These are phyloP conservation scores for Lactifluus hygrophoroides DNA, from an alignment of 768 basidiomycete species.

Conservation along the genomic window DNA sequence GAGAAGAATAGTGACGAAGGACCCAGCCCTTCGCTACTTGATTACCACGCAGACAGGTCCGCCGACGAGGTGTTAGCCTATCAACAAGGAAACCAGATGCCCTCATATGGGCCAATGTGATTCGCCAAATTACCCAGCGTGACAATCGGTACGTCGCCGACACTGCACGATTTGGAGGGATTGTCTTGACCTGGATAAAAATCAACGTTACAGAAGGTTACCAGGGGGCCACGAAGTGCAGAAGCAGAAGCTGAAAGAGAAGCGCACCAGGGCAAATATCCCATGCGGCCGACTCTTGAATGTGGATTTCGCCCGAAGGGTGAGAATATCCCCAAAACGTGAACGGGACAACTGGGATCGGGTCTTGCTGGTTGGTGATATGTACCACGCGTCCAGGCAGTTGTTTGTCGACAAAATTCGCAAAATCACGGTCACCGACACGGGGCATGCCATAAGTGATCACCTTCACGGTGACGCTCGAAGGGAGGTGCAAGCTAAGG, in stretches of 20 bases:
- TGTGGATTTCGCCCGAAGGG: slow-evolving; percentile 33
- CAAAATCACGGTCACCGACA: slow-evolving; percentile 17
- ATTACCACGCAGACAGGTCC: too few relatives aligned
- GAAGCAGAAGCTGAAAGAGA: too few relatives aligned
- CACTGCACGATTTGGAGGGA: too few relatives aligned
- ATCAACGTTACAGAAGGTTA: neutral
- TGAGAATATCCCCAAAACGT: slow-evolving; percentile 40
- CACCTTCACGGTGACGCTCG: slow-evolving; percentile 10
- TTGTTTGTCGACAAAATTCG: neutral
- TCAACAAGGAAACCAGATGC: too few relatives aligned
- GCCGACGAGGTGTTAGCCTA: too few relatives aligned
- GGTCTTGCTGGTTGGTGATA: slow-evolving; percentile 23
- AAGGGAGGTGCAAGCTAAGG: slow-evolving; percentile 19
- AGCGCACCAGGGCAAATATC: slow-evolving; percentile 42
- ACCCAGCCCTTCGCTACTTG: too few relatives aligned
- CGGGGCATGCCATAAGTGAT: slow-evolving; percentile 24
- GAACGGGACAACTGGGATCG: slow-evolving; percentile 31
- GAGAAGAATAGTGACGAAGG: too few relatives aligned
- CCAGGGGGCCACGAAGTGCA: neutral
- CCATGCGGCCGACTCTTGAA: slow-evolving; percentile 43
- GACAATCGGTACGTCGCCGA: too few relatives aligned
- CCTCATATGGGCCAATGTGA: too few relatives aligned
- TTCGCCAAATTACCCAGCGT: too few relatives aligned
- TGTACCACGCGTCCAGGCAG: neutral
- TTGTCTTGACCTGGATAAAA: too few relatives aligned